phyloP scores from a whole-genome alignment of 139 green algal species.

The Desmodesmus armatus region DNA sequence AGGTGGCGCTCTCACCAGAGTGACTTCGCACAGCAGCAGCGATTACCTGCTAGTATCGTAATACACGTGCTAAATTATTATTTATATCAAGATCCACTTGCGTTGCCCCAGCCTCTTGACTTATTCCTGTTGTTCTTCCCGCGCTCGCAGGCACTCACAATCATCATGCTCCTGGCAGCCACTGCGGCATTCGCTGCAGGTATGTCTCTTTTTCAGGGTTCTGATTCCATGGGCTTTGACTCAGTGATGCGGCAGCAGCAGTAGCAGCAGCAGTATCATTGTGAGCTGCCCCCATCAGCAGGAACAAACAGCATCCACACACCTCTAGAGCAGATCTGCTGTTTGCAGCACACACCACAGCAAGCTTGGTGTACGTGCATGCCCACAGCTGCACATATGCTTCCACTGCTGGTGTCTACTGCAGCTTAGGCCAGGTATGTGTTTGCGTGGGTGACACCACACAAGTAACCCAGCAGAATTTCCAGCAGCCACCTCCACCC shows the following conservation, averaged over 20 bases:
- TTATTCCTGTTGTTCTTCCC: not conserved
- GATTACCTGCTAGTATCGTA: no score
- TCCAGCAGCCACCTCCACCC: no score
- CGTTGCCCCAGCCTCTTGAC: not conserved
- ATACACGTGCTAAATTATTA: not conserved
- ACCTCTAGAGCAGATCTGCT: not conserved
- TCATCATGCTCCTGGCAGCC: slow-evolving; percentile 13
- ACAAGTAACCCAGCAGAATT: no score
- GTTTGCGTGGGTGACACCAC: no score
- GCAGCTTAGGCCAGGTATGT: no score
- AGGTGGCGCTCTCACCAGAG: no score
- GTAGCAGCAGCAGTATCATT: not conserved
- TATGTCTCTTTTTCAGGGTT: no score
- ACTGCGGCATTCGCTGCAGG: slow-evolving; percentile 1
- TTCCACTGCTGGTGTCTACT: no score
- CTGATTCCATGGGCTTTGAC: no score
- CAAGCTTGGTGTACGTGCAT: no score
- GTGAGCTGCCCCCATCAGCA: not conserved
- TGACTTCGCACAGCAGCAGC: no score
- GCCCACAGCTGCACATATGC: no score
- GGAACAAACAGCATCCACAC: not conserved
- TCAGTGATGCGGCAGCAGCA: not conserved
- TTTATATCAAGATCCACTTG: not conserved
- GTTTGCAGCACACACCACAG: not conserved
- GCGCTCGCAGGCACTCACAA: slow-evolving; percentile 11